These are phyloP conservation scores for Conidiobolus incongruus DNA, from an alignment of 371 early-diverging fungal species.

Conservation along the genomic window DNA sequence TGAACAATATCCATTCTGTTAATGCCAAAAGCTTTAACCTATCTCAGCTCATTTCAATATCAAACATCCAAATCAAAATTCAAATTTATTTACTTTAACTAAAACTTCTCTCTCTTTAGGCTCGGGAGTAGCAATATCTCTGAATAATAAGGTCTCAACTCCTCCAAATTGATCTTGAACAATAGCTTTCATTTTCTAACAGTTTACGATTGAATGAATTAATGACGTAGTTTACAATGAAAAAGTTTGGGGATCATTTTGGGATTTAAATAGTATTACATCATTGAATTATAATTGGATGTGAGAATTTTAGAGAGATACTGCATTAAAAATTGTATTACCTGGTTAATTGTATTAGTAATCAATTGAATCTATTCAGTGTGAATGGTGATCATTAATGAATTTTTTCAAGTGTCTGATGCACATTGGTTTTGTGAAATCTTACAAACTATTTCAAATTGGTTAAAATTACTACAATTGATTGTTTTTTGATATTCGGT, in stretches of 20 bases:
- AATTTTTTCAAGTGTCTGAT: background rate
- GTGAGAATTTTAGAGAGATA: background rate
- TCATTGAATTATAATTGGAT: background rate
- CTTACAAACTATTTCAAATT: too few species aligned
- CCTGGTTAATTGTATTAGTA: background rate
- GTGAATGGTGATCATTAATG: background rate
- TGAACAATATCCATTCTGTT: conserved; percentile 61
- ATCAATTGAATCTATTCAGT: background rate
- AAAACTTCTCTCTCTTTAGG: conserved; percentile 30
- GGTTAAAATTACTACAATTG: background rate
- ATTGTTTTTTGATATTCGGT: background rate
- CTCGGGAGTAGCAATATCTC: conserved; percentile 20
- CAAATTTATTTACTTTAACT: conserved; percentile 20
- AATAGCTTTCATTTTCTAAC: background rate
- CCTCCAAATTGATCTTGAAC: conserved; percentile 13
- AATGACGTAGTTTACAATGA: conserved; percentile 6
- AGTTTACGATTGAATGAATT: background rate
- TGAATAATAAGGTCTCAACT: conserved; percentile 25
- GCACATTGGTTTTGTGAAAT: too few species aligned
- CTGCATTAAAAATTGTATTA: background rate
- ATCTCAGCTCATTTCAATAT: too few species aligned
- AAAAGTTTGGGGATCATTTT: conserved; percentile 16
- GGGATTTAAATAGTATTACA: conserved; percentile 9
- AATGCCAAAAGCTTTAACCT: conserved; percentile 31
- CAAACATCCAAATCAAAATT: background rate